Percentiles rank a stretch among this genome's conserved stretches.
Evolutionary conservation across 2,329 filamentous ascomycete genomes (phyloP).

Genomic region (Xylaria sp.): DNA sequence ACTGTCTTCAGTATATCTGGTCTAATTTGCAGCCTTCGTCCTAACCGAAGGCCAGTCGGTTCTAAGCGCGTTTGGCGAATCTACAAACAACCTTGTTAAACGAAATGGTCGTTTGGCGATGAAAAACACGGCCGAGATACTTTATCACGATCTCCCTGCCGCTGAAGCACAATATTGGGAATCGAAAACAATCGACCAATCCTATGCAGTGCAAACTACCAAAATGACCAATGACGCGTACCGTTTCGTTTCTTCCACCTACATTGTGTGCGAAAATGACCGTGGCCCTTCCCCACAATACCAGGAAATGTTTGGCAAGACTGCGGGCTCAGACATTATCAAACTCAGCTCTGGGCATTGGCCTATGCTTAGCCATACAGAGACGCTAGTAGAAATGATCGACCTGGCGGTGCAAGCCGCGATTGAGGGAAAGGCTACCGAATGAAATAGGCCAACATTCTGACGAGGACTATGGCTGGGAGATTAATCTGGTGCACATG

Average conservation of each 20-base stretch:
- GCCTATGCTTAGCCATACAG: slow-evolving; percentile 24
- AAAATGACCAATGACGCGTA: slow-evolving; percentile 6
- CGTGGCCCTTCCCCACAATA: slow-evolving; percentile 4
- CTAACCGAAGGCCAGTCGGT: slow-evolving; percentile 18
- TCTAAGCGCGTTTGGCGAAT: slow-evolving; percentile 12
- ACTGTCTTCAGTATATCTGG: slow-evolving; percentile 3
- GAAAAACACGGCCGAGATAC: slow-evolving; percentile 15
- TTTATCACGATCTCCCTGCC: slow-evolving; percentile 18
- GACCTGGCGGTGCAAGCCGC: slow-evolving; percentile 1
- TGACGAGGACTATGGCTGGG: too few species aligned
- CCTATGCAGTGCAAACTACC: slow-evolving; percentile 18
- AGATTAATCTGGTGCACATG: too few species aligned
- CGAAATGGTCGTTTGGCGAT: slow-evolving; percentile 11
- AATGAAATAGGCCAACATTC: neutral
- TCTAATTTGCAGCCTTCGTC: slow-evolving; percentile 22
- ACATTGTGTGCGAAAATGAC: slow-evolving; percentile 23
- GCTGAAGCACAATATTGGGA: slow-evolving; percentile 15
- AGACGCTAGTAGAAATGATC: slow-evolving; percentile 15
- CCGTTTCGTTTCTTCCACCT: slow-evolving; percentile 12
- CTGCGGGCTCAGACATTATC: neutral
- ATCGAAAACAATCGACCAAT: slow-evolving; percentile 21
- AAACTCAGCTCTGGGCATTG: slow-evolving; percentile 17
- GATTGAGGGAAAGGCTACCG: neutral
- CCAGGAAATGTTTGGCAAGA: slow-evolving; percentile 14
- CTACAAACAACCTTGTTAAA: slow-evolving; percentile 9